Evolutionary conservation across 257 asterid species (phyloP), one percentile per base, ranked within the genome.

Genomic region (Scutellaria minor): DNA sequence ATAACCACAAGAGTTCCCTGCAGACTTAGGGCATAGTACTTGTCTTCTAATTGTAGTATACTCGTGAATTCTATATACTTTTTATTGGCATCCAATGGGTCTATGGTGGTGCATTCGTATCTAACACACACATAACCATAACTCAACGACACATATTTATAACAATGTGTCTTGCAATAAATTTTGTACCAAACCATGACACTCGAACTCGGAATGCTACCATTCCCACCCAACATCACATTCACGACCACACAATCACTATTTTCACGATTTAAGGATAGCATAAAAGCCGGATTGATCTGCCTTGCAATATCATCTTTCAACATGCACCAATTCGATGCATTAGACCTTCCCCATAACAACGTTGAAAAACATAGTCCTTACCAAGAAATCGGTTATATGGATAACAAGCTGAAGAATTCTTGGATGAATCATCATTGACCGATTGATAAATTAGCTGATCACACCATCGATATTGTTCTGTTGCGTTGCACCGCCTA

Each of bases 1-100:
- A 70, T 55, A 3, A 44, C 75, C 1, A 7, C 75, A 5, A 70
- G 37, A 13, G 75, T 7, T 9, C 74, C 74, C 41, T 56, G 74
- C 45, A 70, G 44, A 39, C 46, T 71, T 22, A 14, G 13, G 1
- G 76, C 69, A 14, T 58, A 71, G 9, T 9, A 59, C 14, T 46
- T 48, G 42, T 31, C 27, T 15, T 7, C 11, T 2, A 15, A 13
- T n/a, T 14, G 1, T 5, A 71, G 12, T 0, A 71, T 5, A 12
- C 22, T 31, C 0, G 20, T 63, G 60, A 71, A 60, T 35, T 47
- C 6, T 27, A 71, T 31, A 7, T 0, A 6, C 20, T 47, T 47
- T 31, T 31, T 58, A 52, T 60, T 71, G 1, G 14, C 8, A 12
- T 71, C 41, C 41, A 71, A 71, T 6, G 76, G 76, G 5, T 71